Evolutionary conservation across 2,329 filamentous ascomycete genomes (phyloP), one percentile per base, ranked within the genome.

Genomic region (Chrysosporium keratinophilum): DNA sequence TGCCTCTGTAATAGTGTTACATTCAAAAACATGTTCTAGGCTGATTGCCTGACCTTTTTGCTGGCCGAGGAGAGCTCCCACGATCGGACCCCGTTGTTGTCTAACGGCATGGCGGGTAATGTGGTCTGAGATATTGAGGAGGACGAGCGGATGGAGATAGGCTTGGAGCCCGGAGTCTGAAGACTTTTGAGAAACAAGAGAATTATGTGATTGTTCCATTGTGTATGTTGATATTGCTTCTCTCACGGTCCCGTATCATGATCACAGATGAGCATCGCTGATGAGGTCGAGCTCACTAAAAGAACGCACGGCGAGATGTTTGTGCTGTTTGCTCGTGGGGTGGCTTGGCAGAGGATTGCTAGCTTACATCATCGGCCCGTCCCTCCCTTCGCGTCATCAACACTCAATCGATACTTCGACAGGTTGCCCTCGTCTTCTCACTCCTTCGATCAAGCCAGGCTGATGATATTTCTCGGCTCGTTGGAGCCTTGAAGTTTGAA

Each of bases 71-170:
- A 98, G 77, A 50, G 85, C 89, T 54, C 93, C 93, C 2, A 91
- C 80, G 15, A 96, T 79, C 14, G 89, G 88, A 0, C 87, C 87
- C 15, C 75, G 69, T 63, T 89, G 83, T 50, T 82, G 75, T 56
- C 93, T 82, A 54, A 95, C 78, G 1, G 84, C 87, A 69, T 95
- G 90, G 56, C 93, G 82, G 55, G 91, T 95, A 68, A 97, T 89
- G 69, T 95, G 94, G 71, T 98, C 93, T 62, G 91, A 95, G 64
- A 98, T 93, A 60, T 87, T 94, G 71, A 98, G 87, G 60, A 97
- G 85, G 50, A 95, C 90, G 47, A 98, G 83, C 23, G 93, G 93
- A 65, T 98, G 93, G 15, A 98, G 81, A 62, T 89, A 82, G 54
- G 89, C 82, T 59, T 88, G 84, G 43, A 94, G 81, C 49, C 82